Evolutionary conservation across 352 stramenopile genomes (phyloP).

Genomic region (Globisporangium acanthophoron): DNA sequence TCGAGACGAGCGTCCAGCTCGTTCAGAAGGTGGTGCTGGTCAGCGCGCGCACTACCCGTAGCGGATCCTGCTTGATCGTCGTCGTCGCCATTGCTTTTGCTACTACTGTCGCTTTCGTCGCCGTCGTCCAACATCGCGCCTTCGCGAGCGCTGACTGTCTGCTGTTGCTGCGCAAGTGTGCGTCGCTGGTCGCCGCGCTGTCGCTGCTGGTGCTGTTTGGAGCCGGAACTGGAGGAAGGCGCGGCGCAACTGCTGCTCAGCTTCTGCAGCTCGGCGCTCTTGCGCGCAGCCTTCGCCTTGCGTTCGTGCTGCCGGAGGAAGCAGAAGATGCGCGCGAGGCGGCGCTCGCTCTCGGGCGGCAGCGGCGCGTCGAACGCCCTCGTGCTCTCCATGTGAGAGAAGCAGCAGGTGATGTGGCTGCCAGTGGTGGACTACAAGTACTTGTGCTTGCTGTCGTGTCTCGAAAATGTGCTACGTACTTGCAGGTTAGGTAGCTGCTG

Average conservation of each 20-base stretch:
- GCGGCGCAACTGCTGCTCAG: conserved; percentile 6
- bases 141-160: background rate
- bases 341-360: conserved; percentile 32
- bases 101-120: conserved; percentile 6
- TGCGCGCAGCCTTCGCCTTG: conserved; percentile 35
- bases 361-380: conserved; percentile 20
- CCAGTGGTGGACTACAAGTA: background rate
- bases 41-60: conserved; percentile 1
- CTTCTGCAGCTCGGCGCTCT: conserved; percentile 26
- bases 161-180: background rate
- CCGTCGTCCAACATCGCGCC: conserved; percentile 7
- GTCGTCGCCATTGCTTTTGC: background rate
- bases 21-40: conserved; percentile 15
- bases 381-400: conserved; percentile 13
- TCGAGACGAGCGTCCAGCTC: conserved; percentile 23
- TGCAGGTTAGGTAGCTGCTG: too few relatives aligned
- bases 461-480: too few relatives aligned
- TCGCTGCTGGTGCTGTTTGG: background rate
- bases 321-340: conserved; percentile 46
- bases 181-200: background rate
- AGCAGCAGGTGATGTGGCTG: background rate
- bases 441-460: too few relatives aligned
- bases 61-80: background rate
- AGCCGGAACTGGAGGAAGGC: background rate
- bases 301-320: conserved; percentile 53